These are phyloP conservation scores for Seiridium cupressi DNA, from an alignment of 2,329 filamentous ascomycete genomes.

Conservation along the genomic window DNA sequence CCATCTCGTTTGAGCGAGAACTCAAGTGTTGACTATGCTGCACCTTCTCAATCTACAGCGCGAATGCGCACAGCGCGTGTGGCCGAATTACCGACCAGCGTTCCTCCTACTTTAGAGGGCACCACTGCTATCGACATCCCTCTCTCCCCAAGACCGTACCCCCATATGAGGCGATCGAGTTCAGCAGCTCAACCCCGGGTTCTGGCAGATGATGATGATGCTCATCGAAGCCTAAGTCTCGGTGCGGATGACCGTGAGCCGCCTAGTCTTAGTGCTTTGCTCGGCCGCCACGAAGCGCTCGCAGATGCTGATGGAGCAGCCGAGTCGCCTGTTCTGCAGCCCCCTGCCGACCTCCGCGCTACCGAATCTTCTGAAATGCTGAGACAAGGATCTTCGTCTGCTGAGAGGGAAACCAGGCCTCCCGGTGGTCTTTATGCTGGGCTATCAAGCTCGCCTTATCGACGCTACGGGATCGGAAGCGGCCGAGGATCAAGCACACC, in stretches of 20 bases:
- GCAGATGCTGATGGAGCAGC: slow-evolving; percentile 29
- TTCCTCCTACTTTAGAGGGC: slow-evolving; percentile 44
- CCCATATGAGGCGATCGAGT: slow-evolving; percentile 61
- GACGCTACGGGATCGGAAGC: slow-evolving; percentile 39
- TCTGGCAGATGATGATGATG: slow-evolving; percentile 54
- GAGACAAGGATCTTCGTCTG: slow-evolving; percentile 35
- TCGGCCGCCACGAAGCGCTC: slow-evolving; percentile 44
- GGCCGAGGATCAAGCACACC: slow-evolving; percentile 31
- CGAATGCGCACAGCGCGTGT: slow-evolving; percentile 22
- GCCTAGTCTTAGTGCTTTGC: slow-evolving; percentile 62
- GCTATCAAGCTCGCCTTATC: slow-evolving; percentile 43
- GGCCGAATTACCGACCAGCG: slow-evolving; percentile 33
- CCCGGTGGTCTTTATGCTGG: slow-evolving; percentile 40
- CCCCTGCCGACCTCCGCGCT: slow-evolving; percentile 40
- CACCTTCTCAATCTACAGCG: slow-evolving; percentile 23
- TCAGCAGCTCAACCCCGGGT: slow-evolving; percentile 63
- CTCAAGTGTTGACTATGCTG: slow-evolving; percentile 70
- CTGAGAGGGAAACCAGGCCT: slow-evolving; percentile 42
- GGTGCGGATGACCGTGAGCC: slow-evolving; percentile 64
- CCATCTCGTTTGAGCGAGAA: slow-evolving; percentile 92
- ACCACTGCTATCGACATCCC: slow-evolving; percentile 73
- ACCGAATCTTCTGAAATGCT: slow-evolving; percentile 36
- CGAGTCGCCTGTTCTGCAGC: slow-evolving; percentile 33
- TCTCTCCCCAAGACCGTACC: slow-evolving; percentile 61
- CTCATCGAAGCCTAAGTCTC: slow-evolving; percentile 65